A percentile compares a stretch with the other conserved stretches of the same genome.
These are phyloP conservation scores for Cafeteria roenbergensis DNA, from an alignment of 108 stramenopile species.

Conservation along the genomic window DNA sequence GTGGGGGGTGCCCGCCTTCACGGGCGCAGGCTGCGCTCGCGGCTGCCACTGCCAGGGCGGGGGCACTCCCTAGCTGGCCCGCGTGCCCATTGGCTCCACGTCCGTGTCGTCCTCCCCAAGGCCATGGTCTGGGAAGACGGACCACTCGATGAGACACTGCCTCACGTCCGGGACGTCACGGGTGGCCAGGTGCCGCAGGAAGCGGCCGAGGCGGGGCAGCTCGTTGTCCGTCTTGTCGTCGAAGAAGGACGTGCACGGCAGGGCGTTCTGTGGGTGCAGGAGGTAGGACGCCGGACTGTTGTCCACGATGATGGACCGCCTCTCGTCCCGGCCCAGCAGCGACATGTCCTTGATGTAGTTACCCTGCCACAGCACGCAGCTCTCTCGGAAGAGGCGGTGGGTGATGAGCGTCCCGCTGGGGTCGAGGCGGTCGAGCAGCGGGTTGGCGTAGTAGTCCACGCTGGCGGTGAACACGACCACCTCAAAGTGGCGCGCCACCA, in stretches of 20 bases:
- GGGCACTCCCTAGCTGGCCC: no score
- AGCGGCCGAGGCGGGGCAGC: slow-evolving; percentile 76
- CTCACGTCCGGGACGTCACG: no score
- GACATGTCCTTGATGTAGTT: slow-evolving; percentile 90
- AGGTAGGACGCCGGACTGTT: slow-evolving; percentile 87
- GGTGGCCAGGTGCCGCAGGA: slow-evolving; percentile 64
- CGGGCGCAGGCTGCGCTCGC: no score
- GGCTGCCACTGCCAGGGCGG: no score
- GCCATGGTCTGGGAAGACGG: no score
- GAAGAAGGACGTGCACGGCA: slow-evolving; percentile 84
- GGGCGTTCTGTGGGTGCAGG: slow-evolving; percentile 95
- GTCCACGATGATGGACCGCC: slow-evolving; percentile 81
- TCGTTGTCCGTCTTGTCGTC: slow-evolving; percentile 80
- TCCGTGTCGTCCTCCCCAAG: no score
- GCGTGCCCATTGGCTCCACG: no score
- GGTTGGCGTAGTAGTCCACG: slow-evolving; percentile 95
- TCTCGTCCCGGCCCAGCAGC: slow-evolving; percentile 62
- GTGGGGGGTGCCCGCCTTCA: no score
- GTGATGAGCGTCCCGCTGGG: slow-evolving; percentile 54
- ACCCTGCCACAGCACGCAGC: slow-evolving; percentile 86
- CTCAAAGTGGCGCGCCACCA: slow-evolving; percentile 85
- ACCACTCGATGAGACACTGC: no score
- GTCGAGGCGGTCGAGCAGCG: slow-evolving; percentile 82
- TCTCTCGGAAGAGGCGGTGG: slow-evolving; percentile 77
- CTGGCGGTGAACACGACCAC: slow-evolving; percentile 93